Evolutionary conservation across 1,284 basidiomycete species (phyloP).

Genomic region (Calocybe gambosa): DNA sequence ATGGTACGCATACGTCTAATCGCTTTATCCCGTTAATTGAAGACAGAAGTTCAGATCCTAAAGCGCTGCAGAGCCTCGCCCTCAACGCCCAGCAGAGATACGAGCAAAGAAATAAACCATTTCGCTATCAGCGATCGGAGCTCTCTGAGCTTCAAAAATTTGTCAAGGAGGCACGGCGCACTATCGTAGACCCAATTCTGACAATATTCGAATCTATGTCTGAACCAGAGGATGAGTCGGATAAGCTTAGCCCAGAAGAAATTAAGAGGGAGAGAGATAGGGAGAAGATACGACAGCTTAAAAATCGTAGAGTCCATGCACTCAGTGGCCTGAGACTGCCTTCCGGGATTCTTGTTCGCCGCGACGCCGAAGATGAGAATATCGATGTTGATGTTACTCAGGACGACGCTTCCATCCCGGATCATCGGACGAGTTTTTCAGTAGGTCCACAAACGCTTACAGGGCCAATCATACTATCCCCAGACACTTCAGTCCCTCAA

Average conservation of each 20-base stretch:
- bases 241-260: slow-evolving; percentile 34
- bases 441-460: neutral
- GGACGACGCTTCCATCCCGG: slow-evolving; percentile 16
- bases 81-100: slow-evolving; percentile 29
- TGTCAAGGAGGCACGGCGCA: slow-evolving; percentile 45
- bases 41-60: slow-evolving; percentile 24
- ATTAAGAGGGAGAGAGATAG: slow-evolving; percentile 38
- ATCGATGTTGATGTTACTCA: slow-evolving; percentile 48
- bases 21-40: neutral
- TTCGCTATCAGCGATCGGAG: slow-evolving; percentile 34
- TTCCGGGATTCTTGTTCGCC: slow-evolving; percentile 41
- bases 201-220: slow-evolving; percentile 32
- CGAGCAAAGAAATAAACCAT: slow-evolving; percentile 31
- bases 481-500: no score
- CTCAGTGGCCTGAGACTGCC: slow-evolving; percentile 29
- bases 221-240: slow-evolving; percentile 33
- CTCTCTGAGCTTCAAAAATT: slow-evolving; percentile 58
- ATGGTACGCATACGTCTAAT: slow-evolving; percentile 30
- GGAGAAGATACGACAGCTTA: slow-evolving; percentile 50
- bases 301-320: slow-evolving; percentile 41
- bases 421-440: neutral
- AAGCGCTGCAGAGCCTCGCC: slow-evolving; percentile 41
- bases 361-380: slow-evolving; percentile 54
- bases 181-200: slow-evolving; percentile 58
- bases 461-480: neutral